phyloP scores from a whole-genome alignment of 1,139 yeast species.

The Candida sojae region DNA sequence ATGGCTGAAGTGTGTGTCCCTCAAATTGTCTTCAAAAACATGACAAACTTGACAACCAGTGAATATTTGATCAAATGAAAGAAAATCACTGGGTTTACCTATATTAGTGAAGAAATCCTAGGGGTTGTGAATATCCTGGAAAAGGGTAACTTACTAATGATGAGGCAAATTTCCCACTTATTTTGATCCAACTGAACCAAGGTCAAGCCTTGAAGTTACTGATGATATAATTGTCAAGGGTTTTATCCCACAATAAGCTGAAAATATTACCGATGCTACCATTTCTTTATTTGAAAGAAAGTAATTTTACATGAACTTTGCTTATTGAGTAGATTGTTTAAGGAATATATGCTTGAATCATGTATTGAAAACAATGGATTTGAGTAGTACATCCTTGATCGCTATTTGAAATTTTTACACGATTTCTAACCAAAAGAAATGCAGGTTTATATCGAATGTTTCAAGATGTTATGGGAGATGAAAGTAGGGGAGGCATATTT shows the following conservation, averaged over 20 bases:
- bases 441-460: no score
- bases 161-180: slow-evolving; percentile 45
- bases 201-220: slow-evolving; percentile 49
- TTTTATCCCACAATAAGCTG: slow-evolving; percentile 62
- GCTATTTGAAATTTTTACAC: no score
- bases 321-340: no score
- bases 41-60: slow-evolving; percentile 44
- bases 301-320: background rate
- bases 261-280: slow-evolving; percentile 39
- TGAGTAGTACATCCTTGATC: no score
- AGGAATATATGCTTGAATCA: no score
- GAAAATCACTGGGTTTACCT: slow-evolving; percentile 61
- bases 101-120: slow-evolving; percentile 49
- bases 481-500: no score
- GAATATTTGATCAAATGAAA: slow-evolving; percentile 50
- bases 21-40: slow-evolving; percentile 44
- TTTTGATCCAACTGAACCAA: slow-evolving; percentile 49
- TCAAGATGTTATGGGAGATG: no score
- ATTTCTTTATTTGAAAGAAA: slow-evolving; percentile 7
- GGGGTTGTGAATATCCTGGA: slow-evolving; percentile 36
- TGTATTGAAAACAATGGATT: no score
- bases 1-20: slow-evolving; percentile 67
- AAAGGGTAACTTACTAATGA: slow-evolving; percentile 30
- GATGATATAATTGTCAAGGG: slow-evolving; percentile 65
- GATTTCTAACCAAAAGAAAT: no score